Conservation (phyloP, 2,329 filamentous ascomycete species). For the Thielaviopsis populi region DNA sequence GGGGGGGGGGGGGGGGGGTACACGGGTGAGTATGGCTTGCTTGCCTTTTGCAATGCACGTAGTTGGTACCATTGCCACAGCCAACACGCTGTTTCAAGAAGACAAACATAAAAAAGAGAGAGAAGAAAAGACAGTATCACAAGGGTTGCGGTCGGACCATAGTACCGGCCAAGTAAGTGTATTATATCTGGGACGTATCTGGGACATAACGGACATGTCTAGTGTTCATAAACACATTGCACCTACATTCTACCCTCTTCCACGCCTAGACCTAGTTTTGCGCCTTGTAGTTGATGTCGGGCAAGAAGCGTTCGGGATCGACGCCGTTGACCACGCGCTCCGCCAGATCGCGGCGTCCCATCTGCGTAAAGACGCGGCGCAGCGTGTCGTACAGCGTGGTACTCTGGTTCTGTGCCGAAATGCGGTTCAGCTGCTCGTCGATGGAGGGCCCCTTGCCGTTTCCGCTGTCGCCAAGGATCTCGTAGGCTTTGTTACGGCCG, state of each 20-base stretch:
- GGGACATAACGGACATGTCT: background rate
- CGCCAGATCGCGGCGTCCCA: constrained; percentile 75
- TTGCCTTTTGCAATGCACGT: no score
- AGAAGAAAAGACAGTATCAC: background rate
- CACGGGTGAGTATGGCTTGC: background rate
- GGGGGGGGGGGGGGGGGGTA: no score
- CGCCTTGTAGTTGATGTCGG: constrained; percentile 45
- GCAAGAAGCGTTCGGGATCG: constrained; percentile 76
- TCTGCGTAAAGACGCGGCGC: constrained; percentile 86
- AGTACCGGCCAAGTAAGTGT: no score
- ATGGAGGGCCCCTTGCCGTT: constrained; percentile 26
- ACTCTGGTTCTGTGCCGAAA: constrained; percentile 90
- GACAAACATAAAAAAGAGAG: background rate
- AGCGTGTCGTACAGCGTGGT: constrained; percentile 95
- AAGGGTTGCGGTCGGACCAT: no score
- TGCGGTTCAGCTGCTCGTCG: constrained; percentile 66
- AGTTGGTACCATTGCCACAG: no score
- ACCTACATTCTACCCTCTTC: constrained; percentile 1
- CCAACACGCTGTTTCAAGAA: background rate
- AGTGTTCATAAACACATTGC: no score
- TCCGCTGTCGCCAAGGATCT: constrained; percentile 51
- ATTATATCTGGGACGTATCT: background rate
- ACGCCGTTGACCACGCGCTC: constrained; percentile 81
- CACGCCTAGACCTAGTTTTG: constrained; percentile 44
- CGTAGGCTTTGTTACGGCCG: constrained; percentile 66